Percentiles rank a stretch among this genome's conserved stretches.
These are phyloP conservation scores for Aspergillus amoenus DNA, from an alignment of 2,329 filamentous ascomycete species.

Conservation along the genomic window DNA sequence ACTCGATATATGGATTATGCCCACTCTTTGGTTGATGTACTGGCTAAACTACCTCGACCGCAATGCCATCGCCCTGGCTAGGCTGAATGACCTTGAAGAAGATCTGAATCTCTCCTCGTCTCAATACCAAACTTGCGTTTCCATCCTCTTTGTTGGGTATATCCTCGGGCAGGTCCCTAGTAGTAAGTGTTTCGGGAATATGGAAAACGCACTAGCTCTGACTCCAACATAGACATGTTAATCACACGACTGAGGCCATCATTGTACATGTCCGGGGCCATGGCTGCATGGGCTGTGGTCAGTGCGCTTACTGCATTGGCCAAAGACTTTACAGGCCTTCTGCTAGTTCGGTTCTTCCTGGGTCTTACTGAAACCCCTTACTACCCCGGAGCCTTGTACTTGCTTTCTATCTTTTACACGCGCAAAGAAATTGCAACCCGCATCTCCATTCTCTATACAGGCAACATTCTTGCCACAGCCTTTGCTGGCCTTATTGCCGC, in stretches of 20 bases:
- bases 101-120: slow-evolving; percentile 27
- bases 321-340: slow-evolving; percentile 40
- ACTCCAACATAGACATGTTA: slow-evolving; percentile 23
- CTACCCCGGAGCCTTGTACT: slow-evolving; percentile 61
- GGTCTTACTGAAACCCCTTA: slow-evolving; percentile 44
- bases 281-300: slow-evolving; percentile 31
- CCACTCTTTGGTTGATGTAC: slow-evolving; percentile 41
- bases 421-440: slow-evolving; percentile 56
- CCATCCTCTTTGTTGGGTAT: slow-evolving; percentile 27
- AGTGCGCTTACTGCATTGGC: slow-evolving; percentile 31
- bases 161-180: slow-evolving; percentile 19
- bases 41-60: slow-evolving; percentile 31
- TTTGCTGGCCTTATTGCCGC: slow-evolving; percentile 61
- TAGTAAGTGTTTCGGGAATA: slow-evolving; percentile 8
- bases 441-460: slow-evolving; percentile 60
- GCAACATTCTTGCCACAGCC: slow-evolving; percentile 60
- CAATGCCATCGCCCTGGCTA: slow-evolving; percentile 32
- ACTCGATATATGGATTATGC: slow-evolving; percentile 40
- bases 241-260: slow-evolving; percentile 41
- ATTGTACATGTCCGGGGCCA: slow-evolving; percentile 42
- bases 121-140: slow-evolving; percentile 32
- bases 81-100: slow-evolving; percentile 27
- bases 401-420: slow-evolving; percentile 67
- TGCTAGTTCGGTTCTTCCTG: slow-evolving; percentile 40
- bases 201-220: background rate